phyloP scores from a whole-genome alignment of 2,329 filamentous ascomycete genomes.

The Ascochyta clinopodiicola region DNA sequence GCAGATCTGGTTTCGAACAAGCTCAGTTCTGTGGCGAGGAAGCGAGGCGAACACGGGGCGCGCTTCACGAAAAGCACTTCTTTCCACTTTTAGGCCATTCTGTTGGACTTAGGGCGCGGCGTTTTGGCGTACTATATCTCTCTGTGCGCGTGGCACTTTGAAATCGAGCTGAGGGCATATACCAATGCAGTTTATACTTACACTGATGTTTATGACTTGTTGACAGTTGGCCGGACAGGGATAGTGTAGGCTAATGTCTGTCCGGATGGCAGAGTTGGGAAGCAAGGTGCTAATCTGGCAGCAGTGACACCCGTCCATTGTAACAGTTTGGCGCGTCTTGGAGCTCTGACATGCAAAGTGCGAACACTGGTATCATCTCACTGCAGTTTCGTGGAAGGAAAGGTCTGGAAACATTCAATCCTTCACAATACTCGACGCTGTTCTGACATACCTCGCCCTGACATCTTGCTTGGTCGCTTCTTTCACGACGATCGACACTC shows the following conservation, averaged over 20 bases:
- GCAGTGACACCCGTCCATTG: no score
- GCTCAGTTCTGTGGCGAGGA: neutral
- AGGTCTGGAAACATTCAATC: no score
- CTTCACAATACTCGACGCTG: no score
- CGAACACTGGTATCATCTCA: no score
- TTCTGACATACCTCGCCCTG: no score
- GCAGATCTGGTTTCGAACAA: neutral
- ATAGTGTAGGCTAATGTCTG: neutral
- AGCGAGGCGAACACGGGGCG: neutral
- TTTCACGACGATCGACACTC: no score
- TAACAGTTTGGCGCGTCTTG: no score
- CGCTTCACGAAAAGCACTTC: slow-evolving; percentile 4
- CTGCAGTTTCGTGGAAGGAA: no score
- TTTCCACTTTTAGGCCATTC: neutral
- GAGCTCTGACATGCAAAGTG: no score
- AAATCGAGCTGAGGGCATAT: neutral
- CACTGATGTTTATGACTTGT: neutral
- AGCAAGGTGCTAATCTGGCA: no score
- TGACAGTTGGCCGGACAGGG: neutral
- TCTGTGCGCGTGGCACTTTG: slow-evolving; percentile 7
- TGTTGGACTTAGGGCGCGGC: slow-evolving; percentile 9
- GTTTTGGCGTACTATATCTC: slow-evolving; percentile 12
- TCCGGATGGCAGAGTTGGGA: no score
- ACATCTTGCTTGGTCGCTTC: no score
- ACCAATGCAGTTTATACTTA: slow-evolving; percentile 3